phyloP scores from a whole-genome alignment of 306 rosid species.

The Sicyos baderoa region DNA sequence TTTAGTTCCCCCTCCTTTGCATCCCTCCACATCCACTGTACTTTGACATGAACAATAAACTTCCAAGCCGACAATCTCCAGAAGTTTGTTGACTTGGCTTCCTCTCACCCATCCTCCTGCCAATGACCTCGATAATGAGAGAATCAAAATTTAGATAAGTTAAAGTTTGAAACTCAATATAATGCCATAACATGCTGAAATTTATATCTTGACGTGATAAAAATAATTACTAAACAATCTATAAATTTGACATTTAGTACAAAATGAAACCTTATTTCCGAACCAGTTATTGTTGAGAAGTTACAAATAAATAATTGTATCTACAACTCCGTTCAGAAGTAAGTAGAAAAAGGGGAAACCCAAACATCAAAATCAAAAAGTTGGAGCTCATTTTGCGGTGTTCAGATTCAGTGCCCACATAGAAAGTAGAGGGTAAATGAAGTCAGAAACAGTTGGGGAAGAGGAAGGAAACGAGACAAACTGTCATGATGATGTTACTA shows the following conservation, averaged over 20 bases:
- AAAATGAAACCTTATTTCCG: neutral
- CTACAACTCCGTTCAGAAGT: neutral
- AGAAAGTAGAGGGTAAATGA: no score
- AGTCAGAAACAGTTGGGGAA: no score
- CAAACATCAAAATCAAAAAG: neutral
- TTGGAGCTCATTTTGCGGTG: no score
- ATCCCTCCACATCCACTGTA: conserved; percentile 31
- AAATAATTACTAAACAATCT: neutral
- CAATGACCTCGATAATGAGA: conserved; percentile 38
- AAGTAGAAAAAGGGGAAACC: neutral
- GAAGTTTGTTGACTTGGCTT: conserved; percentile 56
- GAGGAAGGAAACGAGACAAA: no score
- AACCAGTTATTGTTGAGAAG: neutral
- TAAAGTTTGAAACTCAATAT: neutral
- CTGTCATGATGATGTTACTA: no score
- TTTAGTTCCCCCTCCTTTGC: conserved; percentile 21
- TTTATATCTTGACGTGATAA: neutral
- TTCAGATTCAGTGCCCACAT: no score
- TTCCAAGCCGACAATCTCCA: conserved; percentile 69
- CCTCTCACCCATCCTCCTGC: conserved; percentile 51
- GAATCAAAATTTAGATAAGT: conserved; percentile 10
- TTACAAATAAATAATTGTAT: neutral
- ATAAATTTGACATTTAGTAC: neutral
- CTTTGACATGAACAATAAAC: conserved; percentile 55
- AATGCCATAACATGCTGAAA: neutral